Percentiles rank a stretch among this genome's conserved stretches.
Conservation (phyloP, 805 yeast species). For the Alloascoidea hylecoeti region DNA sequence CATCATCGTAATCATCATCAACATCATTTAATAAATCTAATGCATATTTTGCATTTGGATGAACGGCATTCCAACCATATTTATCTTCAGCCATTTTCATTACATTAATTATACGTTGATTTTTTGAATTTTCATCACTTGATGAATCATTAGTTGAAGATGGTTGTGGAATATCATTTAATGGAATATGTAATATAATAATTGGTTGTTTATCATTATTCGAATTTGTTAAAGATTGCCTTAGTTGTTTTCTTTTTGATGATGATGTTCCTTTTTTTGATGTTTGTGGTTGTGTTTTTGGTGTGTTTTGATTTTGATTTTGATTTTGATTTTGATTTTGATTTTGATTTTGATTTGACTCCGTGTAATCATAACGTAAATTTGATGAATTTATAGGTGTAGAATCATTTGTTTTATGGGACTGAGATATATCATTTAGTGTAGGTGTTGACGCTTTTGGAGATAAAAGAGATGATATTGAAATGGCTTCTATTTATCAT, state of each 20-base stretch:
- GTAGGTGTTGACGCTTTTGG: not conserved
- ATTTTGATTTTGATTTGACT: not conserved
- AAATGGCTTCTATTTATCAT: not conserved
- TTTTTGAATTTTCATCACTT: not conserved
- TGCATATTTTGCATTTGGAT: conserved; percentile 42
- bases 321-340: not conserved
- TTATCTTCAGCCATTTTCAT: conserved; percentile 52
- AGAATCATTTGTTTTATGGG: not conserved
- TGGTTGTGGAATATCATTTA: not conserved
- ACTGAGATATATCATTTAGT: not conserved
- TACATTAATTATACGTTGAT: conserved; percentile 28
- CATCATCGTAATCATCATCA: conserved; percentile 31
- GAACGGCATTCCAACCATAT: conserved; percentile 50
- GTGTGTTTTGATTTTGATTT: not conserved
- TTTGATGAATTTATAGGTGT: not conserved
- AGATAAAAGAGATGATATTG: not conserved
- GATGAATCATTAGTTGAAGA: not conserved
- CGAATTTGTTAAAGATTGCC: too few species aligned
- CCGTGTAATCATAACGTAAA: not conserved
- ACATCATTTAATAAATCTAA: conserved; percentile 33
- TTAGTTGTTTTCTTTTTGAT: not conserved
- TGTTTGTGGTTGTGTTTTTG: not conserved
- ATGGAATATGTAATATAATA: not conserved
- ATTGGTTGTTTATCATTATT: not conserved
- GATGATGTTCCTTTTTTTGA: not conserved